These are phyloP conservation scores for Chlorella variabilis DNA, from an alignment of 163 green algal species.

Conservation along the genomic window DNA sequence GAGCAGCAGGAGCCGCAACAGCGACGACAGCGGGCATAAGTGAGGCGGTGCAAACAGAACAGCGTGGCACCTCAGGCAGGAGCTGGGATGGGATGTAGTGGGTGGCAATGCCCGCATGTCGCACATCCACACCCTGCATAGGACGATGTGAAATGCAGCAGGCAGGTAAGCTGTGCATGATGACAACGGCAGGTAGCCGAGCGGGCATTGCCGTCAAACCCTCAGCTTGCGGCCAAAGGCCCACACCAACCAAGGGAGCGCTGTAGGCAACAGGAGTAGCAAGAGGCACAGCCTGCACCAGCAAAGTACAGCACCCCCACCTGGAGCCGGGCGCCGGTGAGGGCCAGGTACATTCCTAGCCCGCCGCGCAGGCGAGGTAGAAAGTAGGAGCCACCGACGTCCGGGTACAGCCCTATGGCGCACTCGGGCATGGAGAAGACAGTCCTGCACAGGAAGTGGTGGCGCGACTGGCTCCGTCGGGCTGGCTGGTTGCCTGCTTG, in stretches of 20 bases:
- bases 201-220: too few species aligned
- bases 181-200: too few species aligned
- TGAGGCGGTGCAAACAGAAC: too few species aligned
- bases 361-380: conserved; percentile 75
- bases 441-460: conserved; percentile 58
- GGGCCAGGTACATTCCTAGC: conserved; percentile 86
- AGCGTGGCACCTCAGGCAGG: conserved; percentile 55
- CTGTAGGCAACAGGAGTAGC: neutral
- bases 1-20: too few species aligned
- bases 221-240: neutral
- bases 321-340: conserved; percentile 89
- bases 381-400: conserved; percentile 91
- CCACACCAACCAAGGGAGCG: too few species aligned
- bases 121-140: conserved; percentile 62
- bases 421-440: conserved; percentile 99
- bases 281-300: too few species aligned
- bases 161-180: too few species aligned
- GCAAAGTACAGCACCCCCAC: conserved; percentile 47
- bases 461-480: too few species aligned
- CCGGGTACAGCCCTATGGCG: conserved; percentile 94
- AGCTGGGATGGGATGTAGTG: conserved; percentile 82
- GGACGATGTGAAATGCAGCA: neutral
- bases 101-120: conserved; percentile 84
- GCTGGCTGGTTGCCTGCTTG: too few species aligned
- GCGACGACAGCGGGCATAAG: too few species aligned